These are phyloP conservation scores for Coleophoma eucalyptorum DNA, from an alignment of 2,329 filamentous ascomycete species.

Conservation along the genomic window DNA sequence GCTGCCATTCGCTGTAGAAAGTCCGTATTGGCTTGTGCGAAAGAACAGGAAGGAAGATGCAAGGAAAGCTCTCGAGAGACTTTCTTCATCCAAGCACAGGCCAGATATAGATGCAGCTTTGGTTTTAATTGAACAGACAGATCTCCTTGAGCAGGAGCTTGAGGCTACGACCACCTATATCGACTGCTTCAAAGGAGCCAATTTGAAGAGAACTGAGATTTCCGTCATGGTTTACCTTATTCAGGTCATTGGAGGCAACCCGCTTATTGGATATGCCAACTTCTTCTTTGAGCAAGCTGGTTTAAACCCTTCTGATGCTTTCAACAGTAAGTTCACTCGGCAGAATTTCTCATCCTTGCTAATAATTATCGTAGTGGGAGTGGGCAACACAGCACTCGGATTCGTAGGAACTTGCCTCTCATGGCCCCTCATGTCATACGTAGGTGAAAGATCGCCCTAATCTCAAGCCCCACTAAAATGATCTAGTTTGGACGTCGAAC, in stretches of 20 bases:
- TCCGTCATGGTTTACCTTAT: constrained; percentile 45
- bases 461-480: constrained; percentile 24
- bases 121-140: constrained; percentile 51
- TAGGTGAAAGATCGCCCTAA: constrained; percentile 38
- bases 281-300: constrained; percentile 47
- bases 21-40: constrained; percentile 44
- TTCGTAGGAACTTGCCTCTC: constrained; percentile 46
- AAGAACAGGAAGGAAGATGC: constrained; percentile 37
- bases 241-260: constrained; percentile 14
- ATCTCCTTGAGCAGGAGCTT: constrained; percentile 45
- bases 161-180: constrained; percentile 37
- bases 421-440: constrained; percentile 44
- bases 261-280: constrained; percentile 42
- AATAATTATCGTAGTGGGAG: constrained; percentile 35
- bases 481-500: constrained; percentile 41
- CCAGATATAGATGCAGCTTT: constrained; percentile 39
- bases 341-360: background rate
- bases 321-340: constrained; percentile 46
- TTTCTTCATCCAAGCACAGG: constrained; percentile 36
- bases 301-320: constrained; percentile 49
- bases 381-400: constrained; percentile 41
- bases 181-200: constrained; percentile 49
- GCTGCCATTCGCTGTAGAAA: constrained; percentile 40
- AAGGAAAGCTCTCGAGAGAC: constrained; percentile 19
- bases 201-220: constrained; percentile 48